phyloP scores from a whole-genome alignment of 1,284 basidiomycete genomes.

The Ganoderma sp. region DNA sequence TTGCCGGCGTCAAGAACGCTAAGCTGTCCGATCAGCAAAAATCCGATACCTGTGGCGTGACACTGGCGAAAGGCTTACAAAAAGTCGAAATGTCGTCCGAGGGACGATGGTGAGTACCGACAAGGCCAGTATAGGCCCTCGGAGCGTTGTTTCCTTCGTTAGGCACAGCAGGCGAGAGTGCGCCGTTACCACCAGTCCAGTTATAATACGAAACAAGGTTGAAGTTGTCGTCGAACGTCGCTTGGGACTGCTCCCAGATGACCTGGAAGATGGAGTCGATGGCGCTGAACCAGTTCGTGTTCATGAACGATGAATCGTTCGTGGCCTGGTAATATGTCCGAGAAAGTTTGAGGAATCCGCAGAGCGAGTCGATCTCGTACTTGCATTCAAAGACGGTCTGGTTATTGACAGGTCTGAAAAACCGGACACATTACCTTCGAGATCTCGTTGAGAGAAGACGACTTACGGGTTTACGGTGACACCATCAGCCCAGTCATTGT shows the following conservation, averaged over 20 bases:
- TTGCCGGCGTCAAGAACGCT: slow-evolving; percentile 79
- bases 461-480: slow-evolving; percentile 75
- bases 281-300: slow-evolving; percentile 71
- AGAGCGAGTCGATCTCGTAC: slow-evolving; percentile 80
- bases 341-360: slow-evolving; percentile 79
- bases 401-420: slow-evolving; percentile 66
- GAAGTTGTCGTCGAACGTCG: slow-evolving; percentile 71
- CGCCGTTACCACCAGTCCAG: slow-evolving; percentile 73
- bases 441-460: too few species aligned
- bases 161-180: slow-evolving; percentile 65
- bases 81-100: slow-evolving; percentile 76
- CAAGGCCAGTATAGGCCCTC: slow-evolving; percentile 64
- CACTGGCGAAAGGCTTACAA: slow-evolving; percentile 47
- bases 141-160: slow-evolving; percentile 75
- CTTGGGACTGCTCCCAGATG: slow-evolving; percentile 76
- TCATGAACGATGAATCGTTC: slow-evolving; percentile 72
- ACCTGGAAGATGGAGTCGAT: slow-evolving; percentile 76
- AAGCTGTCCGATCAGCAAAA: not conserved
- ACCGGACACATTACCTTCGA: not conserved
- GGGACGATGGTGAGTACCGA: slow-evolving; percentile 78
- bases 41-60: not conserved
- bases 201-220: slow-evolving; percentile 79
- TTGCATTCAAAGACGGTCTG: slow-evolving; percentile 81
- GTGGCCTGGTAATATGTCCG: slow-evolving; percentile 73
- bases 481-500: slow-evolving; percentile 68